Conservation (phyloP, 148 eudicot species). For the Arbutus unedo region DNA sequence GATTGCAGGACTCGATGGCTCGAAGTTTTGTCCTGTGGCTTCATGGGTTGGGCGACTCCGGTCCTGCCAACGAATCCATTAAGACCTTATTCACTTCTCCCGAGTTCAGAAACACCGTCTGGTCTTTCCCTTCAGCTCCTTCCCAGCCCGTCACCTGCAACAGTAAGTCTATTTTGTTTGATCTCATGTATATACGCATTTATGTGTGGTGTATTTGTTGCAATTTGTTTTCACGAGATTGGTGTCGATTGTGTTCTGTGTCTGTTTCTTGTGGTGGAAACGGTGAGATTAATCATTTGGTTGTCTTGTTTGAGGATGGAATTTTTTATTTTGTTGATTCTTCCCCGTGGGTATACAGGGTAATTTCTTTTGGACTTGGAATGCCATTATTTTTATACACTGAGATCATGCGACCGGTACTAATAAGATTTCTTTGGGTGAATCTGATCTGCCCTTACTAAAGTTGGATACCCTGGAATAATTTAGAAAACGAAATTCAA, state of each 20-base stretch:
- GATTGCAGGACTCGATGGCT: no score
- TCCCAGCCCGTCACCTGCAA: constrained; percentile 73
- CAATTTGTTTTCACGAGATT: no score
- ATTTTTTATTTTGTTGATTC: constrained; percentile 13
- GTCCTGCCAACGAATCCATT: constrained; percentile 91
- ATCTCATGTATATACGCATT: no score
- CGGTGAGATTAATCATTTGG: no score
- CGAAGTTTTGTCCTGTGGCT: constrained; percentile 84
- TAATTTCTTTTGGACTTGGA: not conserved
- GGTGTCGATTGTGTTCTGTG: no score
- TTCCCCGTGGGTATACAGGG: not conserved
- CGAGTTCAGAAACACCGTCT: constrained; percentile 54
- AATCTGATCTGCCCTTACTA: not conserved
- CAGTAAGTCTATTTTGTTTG: constrained; percentile 39
- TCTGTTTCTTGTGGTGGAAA: no score
- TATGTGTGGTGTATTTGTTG: no score
- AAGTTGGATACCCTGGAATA: not conserved
- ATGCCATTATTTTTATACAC: not conserved
- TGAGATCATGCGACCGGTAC: not conserved
- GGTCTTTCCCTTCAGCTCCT: constrained; percentile 97
- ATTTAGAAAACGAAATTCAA: not conserved
- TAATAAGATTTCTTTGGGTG: not conserved
- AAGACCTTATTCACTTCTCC: constrained; percentile 69
- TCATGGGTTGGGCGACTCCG: constrained; percentile 96
- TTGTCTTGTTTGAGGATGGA: no score